phyloP scores from a whole-genome alignment of 164 flowering plant species.

The Tinospora cordifolia region DNA sequence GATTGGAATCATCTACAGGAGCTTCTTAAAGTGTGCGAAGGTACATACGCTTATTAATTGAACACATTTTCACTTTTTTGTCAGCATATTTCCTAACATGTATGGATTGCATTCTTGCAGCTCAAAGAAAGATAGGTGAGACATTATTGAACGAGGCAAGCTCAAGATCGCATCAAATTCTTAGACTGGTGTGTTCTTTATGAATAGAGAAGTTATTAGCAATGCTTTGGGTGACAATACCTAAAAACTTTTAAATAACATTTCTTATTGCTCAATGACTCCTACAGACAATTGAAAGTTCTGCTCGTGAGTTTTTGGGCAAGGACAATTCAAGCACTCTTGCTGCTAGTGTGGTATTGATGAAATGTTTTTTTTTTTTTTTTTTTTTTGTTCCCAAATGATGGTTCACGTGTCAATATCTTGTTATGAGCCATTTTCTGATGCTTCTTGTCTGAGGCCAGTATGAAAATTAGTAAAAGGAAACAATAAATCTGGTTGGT shows the following conservation, averaged over 20 bases:
- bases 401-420: background rate
- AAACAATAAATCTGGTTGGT: background rate
- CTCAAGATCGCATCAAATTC: conserved; percentile 97
- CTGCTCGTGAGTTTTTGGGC: conserved; percentile 44
- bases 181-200: conserved; percentile 53
- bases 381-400: no score
- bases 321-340: conserved; percentile 57
- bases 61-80: background rate
- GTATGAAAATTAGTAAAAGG: background rate
- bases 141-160: conserved; percentile 82
- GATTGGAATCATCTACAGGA: conserved; percentile 60
- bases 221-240: background rate
- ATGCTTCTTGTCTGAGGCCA: background rate
- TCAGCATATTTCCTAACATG: conserved; percentile 6
- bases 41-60: conserved; percentile 27
- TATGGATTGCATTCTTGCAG: conserved; percentile 35
- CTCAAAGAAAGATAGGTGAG: conserved; percentile 87
- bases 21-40: conserved; percentile 77
- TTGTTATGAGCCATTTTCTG: background rate
- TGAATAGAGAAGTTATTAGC: background rate
- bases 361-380: background rate
- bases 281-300: conserved; percentile 79
- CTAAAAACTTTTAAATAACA: background rate
- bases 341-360: conserved; percentile 74
- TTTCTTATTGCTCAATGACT: conserved; percentile 3